Percentiles rank a stretch among this genome's conserved stretches.
These are phyloP conservation scores for Bondarzewia mesenterica DNA, from an alignment of 1,284 basidiomycete species.

Conservation along the genomic window DNA sequence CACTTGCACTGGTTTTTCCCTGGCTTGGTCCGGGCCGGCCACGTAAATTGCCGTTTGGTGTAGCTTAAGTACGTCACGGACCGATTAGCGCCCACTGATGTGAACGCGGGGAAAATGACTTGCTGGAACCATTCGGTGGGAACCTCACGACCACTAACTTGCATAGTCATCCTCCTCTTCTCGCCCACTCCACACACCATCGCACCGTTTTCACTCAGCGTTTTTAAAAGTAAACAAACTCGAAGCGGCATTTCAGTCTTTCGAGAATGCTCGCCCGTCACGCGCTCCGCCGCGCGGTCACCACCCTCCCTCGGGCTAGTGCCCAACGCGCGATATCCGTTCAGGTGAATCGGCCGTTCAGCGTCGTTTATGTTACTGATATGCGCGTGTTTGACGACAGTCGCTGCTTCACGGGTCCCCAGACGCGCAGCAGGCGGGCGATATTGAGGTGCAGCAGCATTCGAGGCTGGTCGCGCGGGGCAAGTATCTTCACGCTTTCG, in stretches of 20 bases:
- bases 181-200: too few species aligned
- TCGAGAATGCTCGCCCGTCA: constrained; percentile 10
- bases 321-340: constrained; percentile 13
- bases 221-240: too few species aligned
- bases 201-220: too few species aligned
- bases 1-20: too few species aligned
- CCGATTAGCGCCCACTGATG: not conserved
- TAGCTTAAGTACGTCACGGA: not conserved
- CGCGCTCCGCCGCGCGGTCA: constrained; percentile 1
- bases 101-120: not conserved
- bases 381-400: too few species aligned
- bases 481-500: constrained; percentile 84
- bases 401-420: constrained; percentile 67
- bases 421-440: constrained; percentile 77
- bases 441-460: constrained; percentile 71
- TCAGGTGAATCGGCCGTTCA: too few species aligned
- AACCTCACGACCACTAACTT: not conserved
- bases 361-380: too few species aligned
- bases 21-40: not conserved
- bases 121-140: not conserved
- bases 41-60: too few species aligned
- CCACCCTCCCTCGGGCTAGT: not conserved
- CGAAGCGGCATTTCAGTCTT: too few species aligned
- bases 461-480: constrained; percentile 79
- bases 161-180: too few species aligned